These are phyloP conservation scores for Chlorella sp. DNA, from an alignment of 139 green algal genomes.

Conservation along the genomic window DNA sequence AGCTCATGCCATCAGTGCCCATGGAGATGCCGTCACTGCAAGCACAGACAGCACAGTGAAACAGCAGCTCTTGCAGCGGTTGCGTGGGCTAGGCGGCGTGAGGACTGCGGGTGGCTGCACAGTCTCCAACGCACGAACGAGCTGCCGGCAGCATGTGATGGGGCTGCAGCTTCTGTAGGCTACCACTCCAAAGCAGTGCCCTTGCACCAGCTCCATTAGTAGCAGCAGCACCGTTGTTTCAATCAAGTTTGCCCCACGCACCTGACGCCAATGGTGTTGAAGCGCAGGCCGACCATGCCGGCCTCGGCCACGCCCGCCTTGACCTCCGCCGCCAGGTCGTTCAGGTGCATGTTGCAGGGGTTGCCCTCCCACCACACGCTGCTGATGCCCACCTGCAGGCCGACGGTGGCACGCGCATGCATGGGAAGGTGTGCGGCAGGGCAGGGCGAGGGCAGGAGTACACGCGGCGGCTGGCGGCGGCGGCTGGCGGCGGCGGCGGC, in stretches of 20 bases:
- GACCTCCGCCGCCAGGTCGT: slow-evolving; percentile 92
- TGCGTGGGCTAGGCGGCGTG: too few relatives aligned
- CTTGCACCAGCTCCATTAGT: too few relatives aligned
- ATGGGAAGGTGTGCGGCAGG: neutral
- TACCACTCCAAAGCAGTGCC: too few relatives aligned
- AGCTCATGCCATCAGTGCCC: slow-evolving; percentile 99
- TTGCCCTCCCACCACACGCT: slow-evolving; percentile 99
- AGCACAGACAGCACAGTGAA: too few relatives aligned
- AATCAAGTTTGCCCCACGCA: too few relatives aligned
- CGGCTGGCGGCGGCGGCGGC: too few relatives aligned
- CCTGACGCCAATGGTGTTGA: slow-evolving; percentile 94
- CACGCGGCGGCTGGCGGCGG: neutral
- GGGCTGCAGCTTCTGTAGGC: too few relatives aligned
- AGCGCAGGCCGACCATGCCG: slow-evolving; percentile 93
- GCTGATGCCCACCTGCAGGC: slow-evolving; percentile 87
- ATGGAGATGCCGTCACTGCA: slow-evolving; percentile 95
- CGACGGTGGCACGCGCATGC: neutral
- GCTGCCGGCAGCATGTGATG: too few relatives aligned
- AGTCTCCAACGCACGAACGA: too few relatives aligned
- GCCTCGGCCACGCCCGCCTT: slow-evolving; percentile 89
- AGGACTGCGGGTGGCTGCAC: too few relatives aligned
- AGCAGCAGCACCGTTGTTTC: too few relatives aligned
- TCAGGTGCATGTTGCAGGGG: slow-evolving; percentile 99
- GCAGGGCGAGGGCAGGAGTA: neutral
- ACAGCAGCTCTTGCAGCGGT: too few relatives aligned